Base-by-base conservation (phyloP, 768 basidiomycete species). In the Hygrocybe punicea region DNA sequence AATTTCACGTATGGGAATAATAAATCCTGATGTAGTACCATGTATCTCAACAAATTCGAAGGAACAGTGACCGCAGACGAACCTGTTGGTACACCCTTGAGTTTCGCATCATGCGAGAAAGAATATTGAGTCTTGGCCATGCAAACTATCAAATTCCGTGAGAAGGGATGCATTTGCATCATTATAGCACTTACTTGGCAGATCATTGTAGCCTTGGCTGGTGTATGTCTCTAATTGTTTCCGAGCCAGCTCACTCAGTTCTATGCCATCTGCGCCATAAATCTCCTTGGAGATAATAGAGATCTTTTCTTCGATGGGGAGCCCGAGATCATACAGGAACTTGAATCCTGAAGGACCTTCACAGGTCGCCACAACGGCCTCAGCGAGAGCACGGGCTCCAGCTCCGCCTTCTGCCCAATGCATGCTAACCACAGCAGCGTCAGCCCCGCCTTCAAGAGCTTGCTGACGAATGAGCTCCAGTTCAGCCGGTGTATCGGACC, bases 61-160 rank as follows among this genome's bases (percentile, higher is more conserved):
- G 49, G 5, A 10, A 29, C 7, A 11, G 33, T 5, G 9, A 19
- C 10, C 39, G 47, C 45, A 51, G 45, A 63, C 76, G 57, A 60
- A 83, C 87, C 89, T 50, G 85, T 84, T 1, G 97, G 94, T 0
- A 89, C 93, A 62, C 88, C 87, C 77, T 98, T 98, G 59, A 91
- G 80, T 62, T 86, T 85, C 6, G 94, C 88, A 66, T 99, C 89
- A 68, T 96, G 93, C 23, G 93, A 96, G 77, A 99, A 94, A 17
- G 94, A 97, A 64, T 98, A 93, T 60, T 97, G 96, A 5, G 96
- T 98, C 81, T 97, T 96, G 49, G 93, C 93, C 91, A 95, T 92
- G 75, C 93, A 96, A 69, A 96, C 93, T 88, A 62, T 53, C 49
- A 66, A 59, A 48, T 61, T 62, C 52, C 35, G 47, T 60, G 2